These are phyloP conservation scores for Yamadazyma membranifaciens DNA, from an alignment of 1,139 yeast genomes.

Conservation along the genomic window DNA sequence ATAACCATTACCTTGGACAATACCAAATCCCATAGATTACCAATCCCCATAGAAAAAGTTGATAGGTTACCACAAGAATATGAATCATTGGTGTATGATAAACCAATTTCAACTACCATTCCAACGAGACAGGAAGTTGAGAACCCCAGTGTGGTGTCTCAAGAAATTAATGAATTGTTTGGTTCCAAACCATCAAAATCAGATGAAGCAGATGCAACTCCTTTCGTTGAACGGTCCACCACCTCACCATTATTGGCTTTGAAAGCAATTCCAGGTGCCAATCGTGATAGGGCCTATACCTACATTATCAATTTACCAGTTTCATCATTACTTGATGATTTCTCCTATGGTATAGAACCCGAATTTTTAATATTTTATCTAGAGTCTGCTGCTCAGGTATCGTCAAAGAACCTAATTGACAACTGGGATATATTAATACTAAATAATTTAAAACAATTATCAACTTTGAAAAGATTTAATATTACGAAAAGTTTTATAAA, in stretches of 20 bases:
- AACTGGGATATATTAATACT: constrained; percentile 21
- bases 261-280: constrained; percentile 23
- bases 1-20: not conserved
- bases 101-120: not conserved
- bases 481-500: constrained; percentile 24
- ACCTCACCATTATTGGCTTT: constrained; percentile 31
- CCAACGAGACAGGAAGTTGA: constrained; percentile 6
- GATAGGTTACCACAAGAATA: constrained; percentile 42
- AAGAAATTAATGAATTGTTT: constrained; percentile 13
- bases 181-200: constrained; percentile 2
- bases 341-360: constrained; percentile 55
- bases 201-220: constrained; percentile 1
- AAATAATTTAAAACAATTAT: constrained; percentile 19
- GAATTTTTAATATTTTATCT: constrained; percentile 53
- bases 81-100: constrained; percentile 12
- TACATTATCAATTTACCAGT: constrained; percentile 38
- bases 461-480: constrained; percentile 24
- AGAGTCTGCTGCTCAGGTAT: constrained; percentile 38
- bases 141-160: constrained; percentile 7
- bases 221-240: constrained; percentile 26
- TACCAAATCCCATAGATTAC: constrained; percentile 9
- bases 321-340: constrained; percentile 30
- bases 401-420: constrained; percentile 15
- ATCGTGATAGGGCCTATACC: constrained; percentile 34
- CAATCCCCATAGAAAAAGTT: constrained; percentile 43